A percentile compares a stretch with the other conserved stretches of the same genome.
Evolutionary conservation across 2,329 filamentous ascomycete species (phyloP).

Genomic region (Aspergillus sp.): DNA sequence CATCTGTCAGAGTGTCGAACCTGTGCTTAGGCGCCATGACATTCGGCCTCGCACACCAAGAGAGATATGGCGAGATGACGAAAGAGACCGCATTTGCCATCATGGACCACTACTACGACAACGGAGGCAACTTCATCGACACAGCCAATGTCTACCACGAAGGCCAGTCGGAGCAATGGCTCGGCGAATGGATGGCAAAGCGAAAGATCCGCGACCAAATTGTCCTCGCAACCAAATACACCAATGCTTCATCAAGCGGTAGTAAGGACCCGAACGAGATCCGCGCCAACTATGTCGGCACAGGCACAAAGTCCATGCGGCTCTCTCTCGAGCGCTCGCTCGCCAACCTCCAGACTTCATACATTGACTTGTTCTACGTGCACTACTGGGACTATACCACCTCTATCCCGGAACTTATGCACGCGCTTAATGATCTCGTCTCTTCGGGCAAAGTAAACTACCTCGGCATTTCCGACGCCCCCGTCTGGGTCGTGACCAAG

Average conservation of each 20-base stretch:
- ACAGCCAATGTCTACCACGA: conserved; percentile 56
- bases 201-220: conserved; percentile 54
- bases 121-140: conserved; percentile 59
- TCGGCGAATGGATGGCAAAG: conserved; percentile 56
- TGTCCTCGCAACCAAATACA: conserved; percentile 61
- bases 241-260: conserved; percentile 38
- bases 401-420: conserved; percentile 69
- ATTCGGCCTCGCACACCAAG: conserved; percentile 32
- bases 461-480: conserved; percentile 69
- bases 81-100: conserved; percentile 53
- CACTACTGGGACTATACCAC: conserved; percentile 66
- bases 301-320: conserved; percentile 35
- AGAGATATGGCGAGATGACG: conserved; percentile 47
- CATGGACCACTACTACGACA: conserved; percentile 52
- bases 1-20: conserved; percentile 10
- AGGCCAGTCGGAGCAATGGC: conserved; percentile 52
- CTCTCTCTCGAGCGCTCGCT: conserved; percentile 34
- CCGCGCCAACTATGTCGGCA: conserved; percentile 40
- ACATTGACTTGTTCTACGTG: conserved; percentile 37
- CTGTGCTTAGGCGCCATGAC: conserved; percentile 39
- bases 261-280: conserved; percentile 20
- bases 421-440: conserved; percentile 67
- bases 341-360: conserved; percentile 38
- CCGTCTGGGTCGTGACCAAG: conserved; percentile 64
- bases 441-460: conserved; percentile 67